Base-by-base conservation (phyloP, 1,284 basidiomycete genomes). In the Trichosporon sp. region DNA sequence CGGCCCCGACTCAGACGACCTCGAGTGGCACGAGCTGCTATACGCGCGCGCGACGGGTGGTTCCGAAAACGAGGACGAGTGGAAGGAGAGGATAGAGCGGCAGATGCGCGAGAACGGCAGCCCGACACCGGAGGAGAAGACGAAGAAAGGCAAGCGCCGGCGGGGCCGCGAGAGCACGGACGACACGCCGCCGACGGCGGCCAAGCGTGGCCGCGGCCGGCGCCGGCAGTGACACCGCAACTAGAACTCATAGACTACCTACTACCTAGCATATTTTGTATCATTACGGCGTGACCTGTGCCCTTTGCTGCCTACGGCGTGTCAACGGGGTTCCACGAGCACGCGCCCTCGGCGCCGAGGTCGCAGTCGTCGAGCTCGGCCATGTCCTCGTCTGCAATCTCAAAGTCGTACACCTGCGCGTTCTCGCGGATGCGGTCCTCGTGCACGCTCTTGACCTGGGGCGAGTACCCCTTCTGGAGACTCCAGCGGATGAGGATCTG, bases 401-500 rank as follows among this genome's bases (percentile, higher is more conserved):
- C 86, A 75, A 94, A 94, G 77, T 90, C 88, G 70, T 88, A 92
- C 0, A 93, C 79, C 25, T 89, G 78, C 0, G 88, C 81, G 73
- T 95, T 95, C 21, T 88, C 88, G 47, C 84, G 81, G 73, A 93
- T 93, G 47, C 91, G 86, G 8, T 82, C 78, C 0, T 89, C 86
- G 0, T 86, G 89, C n/a, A 86, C 87, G 38, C 89, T 91, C 81
- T 93, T 93, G 3, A 91, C 91, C 25, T 93, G 85, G 0, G 90
- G 90, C 0, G 90, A 85, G 77, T 86, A 90, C 23, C 90, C 90
- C 77, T 88, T 89, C 79, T 94, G 92, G 60, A 94, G 82, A 62
- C 90, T 92, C 92, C 92, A 94, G 13, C 92, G 87, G 69, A 94
- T 83, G 32, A 94, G 85, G 63, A 95, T 86, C 75, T 93, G 92